These are phyloP conservation scores for Lotmaria passim DNA, from an alignment of 208 protist species.

Conservation along the genomic window DNA sequence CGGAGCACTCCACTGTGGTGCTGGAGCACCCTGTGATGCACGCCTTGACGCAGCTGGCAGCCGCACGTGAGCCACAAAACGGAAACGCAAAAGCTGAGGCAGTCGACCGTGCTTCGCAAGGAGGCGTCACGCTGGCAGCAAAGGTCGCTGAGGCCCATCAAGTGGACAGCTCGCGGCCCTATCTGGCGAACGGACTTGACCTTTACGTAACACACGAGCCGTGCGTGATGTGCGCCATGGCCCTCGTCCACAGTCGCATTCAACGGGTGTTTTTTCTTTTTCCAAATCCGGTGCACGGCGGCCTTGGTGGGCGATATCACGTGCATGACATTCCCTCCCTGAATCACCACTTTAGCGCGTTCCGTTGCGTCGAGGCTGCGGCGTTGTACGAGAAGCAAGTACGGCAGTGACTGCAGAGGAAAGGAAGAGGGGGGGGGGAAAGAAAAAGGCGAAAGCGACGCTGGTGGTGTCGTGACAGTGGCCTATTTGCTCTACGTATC, in stretches of 20 bases:
- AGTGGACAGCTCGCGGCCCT: constrained; percentile 40
- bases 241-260: constrained; percentile 92
- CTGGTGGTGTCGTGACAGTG: too few relatives aligned
- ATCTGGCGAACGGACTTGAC: constrained; percentile 90
- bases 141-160: background rate
- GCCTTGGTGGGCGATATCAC: constrained; percentile 62
- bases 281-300: constrained; percentile 69
- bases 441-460: too few relatives aligned
- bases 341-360: constrained; percentile 88
- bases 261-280: constrained; percentile 84
- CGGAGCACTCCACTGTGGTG: constrained; percentile 21
- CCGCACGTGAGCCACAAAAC: constrained; percentile 19
- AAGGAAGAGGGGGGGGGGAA: too few relatives aligned
- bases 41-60: constrained; percentile 67
- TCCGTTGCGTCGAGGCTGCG: constrained; percentile 46
- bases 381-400: constrained; percentile 29
- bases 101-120: background rate
- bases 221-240: constrained; percentile 95
- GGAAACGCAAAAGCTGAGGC: background rate
- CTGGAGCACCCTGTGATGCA: constrained; percentile 83
- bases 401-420: too few relatives aligned
- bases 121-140: background rate
- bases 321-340: constrained; percentile 81
- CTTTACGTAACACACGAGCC: constrained; percentile 92
- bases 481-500: too few relatives aligned